phyloP scores from a whole-genome alignment of 2,329 filamentous ascomycete genomes.

The Sphaerulina musiva region DNA sequence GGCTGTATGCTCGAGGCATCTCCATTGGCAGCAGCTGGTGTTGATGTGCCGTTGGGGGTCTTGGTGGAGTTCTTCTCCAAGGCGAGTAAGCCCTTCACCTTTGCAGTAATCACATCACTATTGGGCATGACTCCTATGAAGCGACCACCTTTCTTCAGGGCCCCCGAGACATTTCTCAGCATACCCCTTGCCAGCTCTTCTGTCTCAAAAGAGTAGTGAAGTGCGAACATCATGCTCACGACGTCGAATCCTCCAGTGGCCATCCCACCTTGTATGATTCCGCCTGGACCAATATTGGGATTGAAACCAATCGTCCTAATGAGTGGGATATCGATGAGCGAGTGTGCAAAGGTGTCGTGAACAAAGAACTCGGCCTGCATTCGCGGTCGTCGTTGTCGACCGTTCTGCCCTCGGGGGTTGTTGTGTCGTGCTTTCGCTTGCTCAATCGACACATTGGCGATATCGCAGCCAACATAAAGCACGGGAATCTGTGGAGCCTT shows the following conservation, averaged over 20 bases:
- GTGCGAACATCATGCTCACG: constrained; percentile 98
- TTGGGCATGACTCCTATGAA: constrained; percentile 97
- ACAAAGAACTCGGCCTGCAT: constrained; percentile 76
- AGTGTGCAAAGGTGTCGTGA: constrained; percentile 87
- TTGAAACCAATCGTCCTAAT: constrained; percentile 85
- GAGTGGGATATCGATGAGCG: constrained; percentile 72
- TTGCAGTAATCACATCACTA: constrained; percentile 77
- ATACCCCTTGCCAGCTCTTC: constrained; percentile 86
- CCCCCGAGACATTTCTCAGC: constrained; percentile 84
- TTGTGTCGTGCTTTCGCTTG: constrained; percentile 81
- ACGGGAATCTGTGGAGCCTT: constrained; percentile 85
- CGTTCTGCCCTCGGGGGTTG: constrained; percentile 35
- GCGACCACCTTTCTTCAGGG: constrained; percentile 85
- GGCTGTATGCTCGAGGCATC: constrained; percentile 19
- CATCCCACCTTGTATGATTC: constrained; percentile 58
- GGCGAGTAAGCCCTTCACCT: constrained; percentile 71
- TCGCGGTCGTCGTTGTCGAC: constrained; percentile 39
- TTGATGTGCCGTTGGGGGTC: constrained; percentile 26
- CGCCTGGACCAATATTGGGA: constrained; percentile 55
- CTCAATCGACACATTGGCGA: constrained; percentile 83
- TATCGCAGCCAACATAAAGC: constrained; percentile 89
- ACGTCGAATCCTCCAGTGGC: constrained; percentile 81
- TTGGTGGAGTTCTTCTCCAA: constrained; percentile 37
- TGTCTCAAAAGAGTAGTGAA: constrained; percentile 96
- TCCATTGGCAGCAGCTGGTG: constrained; percentile 32